Evolutionary conservation across 805 yeast species (phyloP), one percentile per base, ranked within the genome.

Genomic region (Pichia cephalocereana): DNA sequence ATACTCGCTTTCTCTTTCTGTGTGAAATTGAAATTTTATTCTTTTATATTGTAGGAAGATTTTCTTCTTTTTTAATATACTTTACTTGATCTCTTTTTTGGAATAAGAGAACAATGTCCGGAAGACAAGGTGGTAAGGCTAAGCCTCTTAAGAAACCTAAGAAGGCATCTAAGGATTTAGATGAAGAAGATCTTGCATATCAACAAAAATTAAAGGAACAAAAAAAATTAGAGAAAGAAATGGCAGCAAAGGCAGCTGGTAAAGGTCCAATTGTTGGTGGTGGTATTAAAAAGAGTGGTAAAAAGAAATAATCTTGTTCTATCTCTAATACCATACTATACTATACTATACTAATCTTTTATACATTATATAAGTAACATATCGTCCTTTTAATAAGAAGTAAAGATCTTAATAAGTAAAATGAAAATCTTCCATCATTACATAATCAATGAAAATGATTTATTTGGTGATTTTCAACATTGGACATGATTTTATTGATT

Each of bases 111-210:
- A 18, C 32, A 38, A 88, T 89, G 96, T 88, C 96, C 45, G 89
- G 96, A 61, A 89, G 96, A 74, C 96, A 90, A 75, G 97, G 97
- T 64, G 97, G 97, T 63, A 90, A 90, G 68, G 81, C 90, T 51
- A 90, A 90, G 80, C 97, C 82, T 45, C 73, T 85, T 58, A 84
- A 84, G 78, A 81, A 80, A 9, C 85, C 91, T 57, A 91, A 83
- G 83, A 88, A 88, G 78, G 76, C 77, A 62, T 74, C 72, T 48
- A 84, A 82, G 53, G 88, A 83, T 31, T 65, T 70, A 52, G 95
- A 89, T 65, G 96, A 90, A 2, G 97, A 90, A 51, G 97, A 89
- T 54, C 47, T 75, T 30, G 96, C 96, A 6, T 89, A 82, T 77
- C 87, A 87, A 73, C 91, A 84, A 62, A 90, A 89, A 76, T 95